Conservation (phyloP, 2,329 filamentous ascomycete genomes). For the Bipolaris sorokiniana region DNA sequence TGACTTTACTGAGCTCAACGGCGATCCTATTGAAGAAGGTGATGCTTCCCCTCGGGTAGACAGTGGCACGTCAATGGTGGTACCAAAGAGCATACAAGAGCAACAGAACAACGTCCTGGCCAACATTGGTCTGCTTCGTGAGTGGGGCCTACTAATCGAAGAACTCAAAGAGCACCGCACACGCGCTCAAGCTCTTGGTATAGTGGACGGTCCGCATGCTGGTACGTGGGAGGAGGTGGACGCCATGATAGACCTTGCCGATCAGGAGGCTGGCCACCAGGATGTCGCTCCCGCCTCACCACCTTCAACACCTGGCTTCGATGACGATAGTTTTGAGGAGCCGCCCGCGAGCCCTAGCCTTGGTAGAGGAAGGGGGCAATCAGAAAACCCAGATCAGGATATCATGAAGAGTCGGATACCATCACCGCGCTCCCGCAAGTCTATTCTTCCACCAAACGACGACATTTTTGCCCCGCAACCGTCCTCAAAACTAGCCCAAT, state of each 20-base stretch:
- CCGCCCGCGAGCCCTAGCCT: slow-evolving; percentile 49
- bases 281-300: slow-evolving; percentile 58
- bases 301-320: slow-evolving; percentile 64
- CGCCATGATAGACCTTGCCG: slow-evolving; percentile 84
- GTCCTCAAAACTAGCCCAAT: slow-evolving; percentile 38
- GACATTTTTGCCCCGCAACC: slow-evolving; percentile 47
- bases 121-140: slow-evolving; percentile 82
- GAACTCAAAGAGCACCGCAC: slow-evolving; percentile 79
- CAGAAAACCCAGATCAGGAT: slow-evolving; percentile 39
- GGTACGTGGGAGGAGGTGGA: slow-evolving; percentile 80
- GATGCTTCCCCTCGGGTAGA: slow-evolving; percentile 51
- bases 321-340: slow-evolving; percentile 65
- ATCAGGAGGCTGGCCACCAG: slow-evolving; percentile 68
- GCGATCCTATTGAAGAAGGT: slow-evolving; percentile 42
- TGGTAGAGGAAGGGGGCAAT: slow-evolving; percentile 37
- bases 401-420: slow-evolving; percentile 30
- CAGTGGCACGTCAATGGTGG: slow-evolving; percentile 64
- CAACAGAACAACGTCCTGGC: slow-evolving; percentile 82
- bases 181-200: slow-evolving; percentile 70
- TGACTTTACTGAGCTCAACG: slow-evolving; percentile 68
- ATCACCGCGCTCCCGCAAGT: slow-evolving; percentile 37
- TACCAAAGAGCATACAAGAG: slow-evolving; percentile 79
- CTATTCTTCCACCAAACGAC: slow-evolving; percentile 45
- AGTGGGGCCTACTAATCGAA: slow-evolving; percentile 81
- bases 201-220: slow-evolving; percentile 65